These are phyloP conservation scores for Pythium angustatum DNA, from an alignment of 352 stramenopile species.

Conservation along the genomic window DNA sequence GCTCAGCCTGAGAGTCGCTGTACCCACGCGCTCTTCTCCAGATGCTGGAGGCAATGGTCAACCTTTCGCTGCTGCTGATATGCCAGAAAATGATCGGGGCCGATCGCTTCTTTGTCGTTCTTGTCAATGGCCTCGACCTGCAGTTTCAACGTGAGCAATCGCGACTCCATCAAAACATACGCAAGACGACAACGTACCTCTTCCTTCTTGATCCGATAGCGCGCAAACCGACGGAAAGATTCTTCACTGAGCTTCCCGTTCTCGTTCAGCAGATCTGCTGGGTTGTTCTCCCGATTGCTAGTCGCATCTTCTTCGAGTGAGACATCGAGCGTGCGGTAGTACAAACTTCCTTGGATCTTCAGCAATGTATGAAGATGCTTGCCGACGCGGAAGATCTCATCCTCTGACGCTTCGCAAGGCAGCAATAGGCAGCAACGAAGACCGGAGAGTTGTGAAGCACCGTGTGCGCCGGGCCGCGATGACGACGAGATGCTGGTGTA, in stretches of 20 bases:
- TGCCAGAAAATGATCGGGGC: slow-evolving; percentile 52
- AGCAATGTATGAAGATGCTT: slow-evolving; percentile 68
- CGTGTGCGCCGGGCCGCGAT: slow-evolving; percentile 36
- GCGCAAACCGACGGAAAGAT: slow-evolving; percentile 63
- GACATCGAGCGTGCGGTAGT: slow-evolving; percentile 51
- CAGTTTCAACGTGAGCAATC: too few species aligned
- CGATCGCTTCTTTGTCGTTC: slow-evolving; percentile 25
- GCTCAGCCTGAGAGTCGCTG: slow-evolving; percentile 25
- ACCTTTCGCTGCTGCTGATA: slow-evolving; percentile 66
- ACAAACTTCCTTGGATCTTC: slow-evolving; percentile 64
- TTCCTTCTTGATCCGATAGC: slow-evolving; percentile 66
- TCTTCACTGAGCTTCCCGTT: slow-evolving; percentile 66
- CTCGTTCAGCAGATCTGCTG: slow-evolving; percentile 41
- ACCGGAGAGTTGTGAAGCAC: slow-evolving; percentile 38
- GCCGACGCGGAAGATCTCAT: slow-evolving; percentile 76
- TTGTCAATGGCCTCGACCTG: slow-evolving; percentile 28
- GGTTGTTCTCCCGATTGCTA: slow-evolving; percentile 5
- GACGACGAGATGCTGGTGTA: slow-evolving; percentile 45
- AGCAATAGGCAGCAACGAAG: slow-evolving; percentile 75
- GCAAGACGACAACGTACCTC: slow-evolving; percentile 32
- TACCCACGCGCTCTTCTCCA: slow-evolving; percentile 48
- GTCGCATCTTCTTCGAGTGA: background rate
- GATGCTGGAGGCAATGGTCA: slow-evolving; percentile 55
- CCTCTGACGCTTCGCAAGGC: slow-evolving; percentile 49
- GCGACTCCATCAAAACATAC: background rate